Conservation (phyloP, 1,284 basidiomycete species). For the Neonothopanus nambi region DNA sequence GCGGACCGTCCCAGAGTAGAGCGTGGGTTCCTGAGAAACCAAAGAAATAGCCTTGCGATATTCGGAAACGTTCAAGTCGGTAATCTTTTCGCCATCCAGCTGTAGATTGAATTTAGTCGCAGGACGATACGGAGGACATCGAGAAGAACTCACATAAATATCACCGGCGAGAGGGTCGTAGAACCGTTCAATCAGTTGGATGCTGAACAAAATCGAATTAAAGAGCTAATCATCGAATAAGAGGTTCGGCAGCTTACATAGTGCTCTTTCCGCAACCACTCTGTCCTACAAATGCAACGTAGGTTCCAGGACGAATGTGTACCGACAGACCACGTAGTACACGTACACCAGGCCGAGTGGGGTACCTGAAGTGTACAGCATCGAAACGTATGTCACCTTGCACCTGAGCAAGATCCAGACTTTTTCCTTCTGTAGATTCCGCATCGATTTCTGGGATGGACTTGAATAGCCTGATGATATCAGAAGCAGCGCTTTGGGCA, state of each 20-base stretch:
- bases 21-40: slow-evolving; percentile 92
- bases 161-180: slow-evolving; percentile 80
- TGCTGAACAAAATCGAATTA: slow-evolving; percentile 48
- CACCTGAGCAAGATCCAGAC: slow-evolving; percentile 46
- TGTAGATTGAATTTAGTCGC: slow-evolving; percentile 28
- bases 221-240: no score
- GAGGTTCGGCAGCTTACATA: slow-evolving; percentile 58
- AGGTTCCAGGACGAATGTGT: slow-evolving; percentile 86
- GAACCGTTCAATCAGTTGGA: slow-evolving; percentile 88
- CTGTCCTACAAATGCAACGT: slow-evolving; percentile 89
- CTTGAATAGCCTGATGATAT: slow-evolving; percentile 83
- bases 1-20: slow-evolving; percentile 85
- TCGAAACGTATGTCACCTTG: slow-evolving; percentile 78
- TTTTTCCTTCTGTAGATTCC: slow-evolving; percentile 72
- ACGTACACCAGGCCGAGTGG: slow-evolving; percentile 84
- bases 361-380: slow-evolving; percentile 93
- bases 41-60: slow-evolving; percentile 85
- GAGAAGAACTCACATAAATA: slow-evolving; percentile 52
- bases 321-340: slow-evolving; percentile 83
- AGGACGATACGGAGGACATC: neutral
- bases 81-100: slow-evolving; percentile 82
- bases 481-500: slow-evolving; percentile 77
- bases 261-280: slow-evolving; percentile 91
- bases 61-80: slow-evolving; percentile 78
- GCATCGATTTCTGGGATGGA: slow-evolving; percentile 81